Evolutionary conservation across 2,329 filamentous ascomycete genomes (phyloP), one percentile per base, ranked within the genome.

Genomic region (Alternaria postmessia): DNA sequence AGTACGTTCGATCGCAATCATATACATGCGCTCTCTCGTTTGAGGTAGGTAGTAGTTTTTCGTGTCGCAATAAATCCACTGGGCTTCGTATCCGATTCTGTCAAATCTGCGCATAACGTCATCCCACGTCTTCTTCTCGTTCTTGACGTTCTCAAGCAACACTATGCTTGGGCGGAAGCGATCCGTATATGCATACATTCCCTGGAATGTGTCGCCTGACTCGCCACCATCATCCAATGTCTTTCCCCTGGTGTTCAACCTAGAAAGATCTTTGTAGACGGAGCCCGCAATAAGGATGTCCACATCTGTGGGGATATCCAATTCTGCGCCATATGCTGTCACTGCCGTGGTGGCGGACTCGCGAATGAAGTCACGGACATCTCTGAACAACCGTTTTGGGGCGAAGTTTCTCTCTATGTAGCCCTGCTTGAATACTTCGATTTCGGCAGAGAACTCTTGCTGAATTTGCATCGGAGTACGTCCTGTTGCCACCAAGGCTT

Each of bases 41-140:
- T 94, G 91, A 0, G 92, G 92, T 0, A 94, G 78, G 59, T 92
- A 91, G 67, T 85, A 93, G 3, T 90, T 78, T 71, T 93, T 93
- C 0, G 88, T 90, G 67, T 94, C 90, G 0, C 91, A 78, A 5
- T 78, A 79, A 0, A 82, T 64, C 48, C 81, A 82, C 0, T 72
- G 70, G 1, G 84, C 84, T 2, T 81, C 73, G 67, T 94, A 94
- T 2, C 82, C 86, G 38, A 87, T 81, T 0, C 76, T 70, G 1
- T 78, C 59, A 72, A 84, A 88, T 7, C 78, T 67, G 0, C 68
- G 58, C n/a, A 79, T 75, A 36, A 88, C 83, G 4, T 81, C 68
- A 0, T 78, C 56, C 89, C 90, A 94, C 0, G 87, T 86, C 0
- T 87, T 87, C 8, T 69, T 76, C 1, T 56, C 56, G 11, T 51